Evolutionary conservation across 2,329 filamentous ascomycete species (phyloP).

Genomic region (Fusarium sambucinum): DNA sequence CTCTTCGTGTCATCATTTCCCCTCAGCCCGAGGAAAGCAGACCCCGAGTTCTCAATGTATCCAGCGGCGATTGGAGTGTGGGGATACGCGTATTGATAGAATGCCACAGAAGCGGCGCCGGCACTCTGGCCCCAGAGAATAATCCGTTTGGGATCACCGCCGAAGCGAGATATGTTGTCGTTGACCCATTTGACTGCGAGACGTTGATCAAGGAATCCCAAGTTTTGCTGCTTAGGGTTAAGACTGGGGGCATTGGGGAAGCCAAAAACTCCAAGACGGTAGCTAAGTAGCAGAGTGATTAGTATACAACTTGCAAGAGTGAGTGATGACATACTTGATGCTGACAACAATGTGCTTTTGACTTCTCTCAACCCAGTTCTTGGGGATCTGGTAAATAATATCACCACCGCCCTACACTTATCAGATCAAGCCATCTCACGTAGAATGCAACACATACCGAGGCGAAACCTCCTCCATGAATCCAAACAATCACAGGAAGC

Average conservation of each 20-base stretch:
- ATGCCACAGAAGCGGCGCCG: constrained; percentile 7
- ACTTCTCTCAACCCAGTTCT: constrained; percentile 5
- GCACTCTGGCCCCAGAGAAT: constrained; percentile 20
- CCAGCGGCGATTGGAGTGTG: constrained; percentile 8
- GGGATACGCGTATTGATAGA: constrained; percentile 19
- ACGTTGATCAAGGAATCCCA: constrained; percentile 11
- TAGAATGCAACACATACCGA: not conserved
- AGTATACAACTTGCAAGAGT: not conserved
- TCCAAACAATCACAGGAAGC: constrained; percentile 12
- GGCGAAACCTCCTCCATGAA: constrained; percentile 10
- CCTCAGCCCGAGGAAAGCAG: not conserved
- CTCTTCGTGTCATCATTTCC: not conserved
- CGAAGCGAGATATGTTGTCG: constrained; percentile 6
- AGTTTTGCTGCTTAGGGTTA: not conserved
- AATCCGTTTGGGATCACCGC: not conserved
- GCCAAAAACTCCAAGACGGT: constrained; percentile 10
- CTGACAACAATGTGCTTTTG: constrained; percentile 21
- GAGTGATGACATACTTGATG: constrained; percentile 1
- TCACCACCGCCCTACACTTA: constrained; percentile 10
- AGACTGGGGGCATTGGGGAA: constrained; percentile 7
- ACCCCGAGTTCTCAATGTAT: constrained; percentile 10
- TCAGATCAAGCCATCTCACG: not conserved
- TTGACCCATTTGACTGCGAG: constrained; percentile 14
- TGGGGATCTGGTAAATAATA: constrained; percentile 9
- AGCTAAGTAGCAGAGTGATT: not conserved